A percentile compares a stretch with the other conserved stretches of the same genome.
phyloP scores from a whole-genome alignment of 345 rosid genomes.

The Chamaenerion angustifolium region DNA sequence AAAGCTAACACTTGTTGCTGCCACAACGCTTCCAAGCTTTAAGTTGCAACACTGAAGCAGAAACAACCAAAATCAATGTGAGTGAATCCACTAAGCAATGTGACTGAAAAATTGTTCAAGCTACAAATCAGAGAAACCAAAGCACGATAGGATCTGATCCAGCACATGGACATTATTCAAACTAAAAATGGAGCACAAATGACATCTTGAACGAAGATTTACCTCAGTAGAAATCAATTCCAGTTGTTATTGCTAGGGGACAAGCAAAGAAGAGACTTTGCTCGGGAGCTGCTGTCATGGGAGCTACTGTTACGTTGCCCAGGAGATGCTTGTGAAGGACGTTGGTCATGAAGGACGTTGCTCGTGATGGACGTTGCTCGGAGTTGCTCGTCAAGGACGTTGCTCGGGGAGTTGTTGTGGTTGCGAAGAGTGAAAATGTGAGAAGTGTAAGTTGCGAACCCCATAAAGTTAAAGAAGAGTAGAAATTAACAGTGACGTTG shows the following conservation, averaged over 20 bases:
- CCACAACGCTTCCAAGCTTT: not conserved
- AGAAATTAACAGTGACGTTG: too few species aligned
- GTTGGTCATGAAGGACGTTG: too few species aligned
- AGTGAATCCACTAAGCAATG: not conserved
- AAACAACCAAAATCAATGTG: not conserved
- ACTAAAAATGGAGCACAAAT: too few species aligned
- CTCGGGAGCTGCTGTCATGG: too few species aligned
- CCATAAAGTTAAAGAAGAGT: too few species aligned
- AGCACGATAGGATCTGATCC: constrained; percentile 4
- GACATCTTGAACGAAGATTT: not conserved
- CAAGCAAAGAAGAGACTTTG: not conserved
- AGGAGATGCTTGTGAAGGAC: too few species aligned
- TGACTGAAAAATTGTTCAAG: not conserved
- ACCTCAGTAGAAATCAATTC: constrained; percentile 1
- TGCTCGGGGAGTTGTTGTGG: too few species aligned
- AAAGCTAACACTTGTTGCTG: not conserved
- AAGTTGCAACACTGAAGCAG: not conserved
- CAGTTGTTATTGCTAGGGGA: constrained; percentile 2
- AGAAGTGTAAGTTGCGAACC: too few species aligned
- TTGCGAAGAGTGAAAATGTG: too few species aligned
- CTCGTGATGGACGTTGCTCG: too few species aligned
- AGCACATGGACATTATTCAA: not conserved
- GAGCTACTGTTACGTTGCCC: too few species aligned
- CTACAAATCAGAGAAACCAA: not conserved
- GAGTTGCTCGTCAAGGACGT: too few species aligned